Evolutionary conservation across 331 rosid species (phyloP).

Genomic region (Ulmus americana): DNA sequence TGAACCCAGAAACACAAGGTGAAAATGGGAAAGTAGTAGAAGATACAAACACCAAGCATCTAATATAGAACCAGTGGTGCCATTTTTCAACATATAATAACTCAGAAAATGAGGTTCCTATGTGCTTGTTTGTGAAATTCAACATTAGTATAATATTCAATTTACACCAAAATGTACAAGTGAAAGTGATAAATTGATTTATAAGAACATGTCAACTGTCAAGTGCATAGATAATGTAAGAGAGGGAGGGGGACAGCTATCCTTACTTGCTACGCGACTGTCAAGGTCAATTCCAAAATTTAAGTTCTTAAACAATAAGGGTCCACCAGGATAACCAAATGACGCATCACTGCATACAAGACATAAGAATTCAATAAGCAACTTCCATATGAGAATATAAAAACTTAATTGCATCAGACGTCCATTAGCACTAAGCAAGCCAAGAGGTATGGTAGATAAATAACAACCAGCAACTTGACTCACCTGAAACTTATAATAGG

Average conservation of each 20-base stretch:
- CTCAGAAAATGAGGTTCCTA: neutral
- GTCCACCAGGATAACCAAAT: conserved; percentile 97
- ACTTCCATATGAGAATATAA: neutral
- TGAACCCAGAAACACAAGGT: conserved; percentile 15
- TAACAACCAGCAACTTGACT: neutral
- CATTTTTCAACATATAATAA: neutral
- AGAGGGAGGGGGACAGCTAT: conserved; percentile 15
- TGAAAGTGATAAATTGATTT: neutral
- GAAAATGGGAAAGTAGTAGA: conserved; percentile 17
- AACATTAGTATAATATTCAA: neutral
- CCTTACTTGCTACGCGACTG: conserved; percentile 98
- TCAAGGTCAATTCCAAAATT: conserved; percentile 98
- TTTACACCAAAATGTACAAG: neutral
- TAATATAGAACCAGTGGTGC: neutral
- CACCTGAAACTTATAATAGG: conserved; percentile 98
- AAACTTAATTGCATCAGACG: neutral
- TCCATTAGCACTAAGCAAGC: neutral
- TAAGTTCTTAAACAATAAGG: conserved; percentile 75
- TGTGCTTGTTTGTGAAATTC: too few species aligned
- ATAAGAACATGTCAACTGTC: neutral
- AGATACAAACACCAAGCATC: neutral
- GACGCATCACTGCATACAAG: conserved; percentile 82
- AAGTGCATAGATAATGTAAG: neutral
- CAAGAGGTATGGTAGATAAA: neutral
- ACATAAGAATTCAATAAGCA: conserved; percentile 11